Conservation (phyloP, 495 filamentous ascomycete species). For the Podospora australis region DNA sequence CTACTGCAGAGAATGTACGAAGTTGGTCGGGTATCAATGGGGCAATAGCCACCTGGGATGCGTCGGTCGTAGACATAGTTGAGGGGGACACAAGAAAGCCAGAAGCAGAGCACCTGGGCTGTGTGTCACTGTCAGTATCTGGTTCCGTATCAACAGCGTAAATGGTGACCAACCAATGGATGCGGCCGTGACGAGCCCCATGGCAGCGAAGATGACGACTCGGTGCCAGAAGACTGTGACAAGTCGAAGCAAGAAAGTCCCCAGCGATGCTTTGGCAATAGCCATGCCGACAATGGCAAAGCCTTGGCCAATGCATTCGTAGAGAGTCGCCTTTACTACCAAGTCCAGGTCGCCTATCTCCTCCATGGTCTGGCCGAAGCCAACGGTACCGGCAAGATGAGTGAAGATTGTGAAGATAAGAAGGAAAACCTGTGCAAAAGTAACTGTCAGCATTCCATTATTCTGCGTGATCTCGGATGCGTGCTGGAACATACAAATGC, state of each 20-base stretch:
- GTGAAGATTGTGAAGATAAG: slow-evolving; percentile 25
- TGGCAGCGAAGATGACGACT: slow-evolving; percentile 27
- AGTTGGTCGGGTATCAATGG: slow-evolving; percentile 17
- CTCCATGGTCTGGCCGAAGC: slow-evolving; percentile 30
- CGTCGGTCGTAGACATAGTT: slow-evolving; percentile 18
- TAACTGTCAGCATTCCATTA: too few species aligned
- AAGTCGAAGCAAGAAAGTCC: slow-evolving; percentile 35
- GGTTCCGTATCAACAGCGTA: too few species aligned
- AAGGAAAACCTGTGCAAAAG: slow-evolving; percentile 23
- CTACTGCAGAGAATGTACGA: slow-evolving; percentile 18
- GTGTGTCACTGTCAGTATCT: slow-evolving; percentile 4
- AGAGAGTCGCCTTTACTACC: slow-evolving; percentile 26
- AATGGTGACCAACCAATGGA: slow-evolving; percentile 16
- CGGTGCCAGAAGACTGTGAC: slow-evolving; percentile 30
- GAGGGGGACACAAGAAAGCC: slow-evolving; percentile 17
- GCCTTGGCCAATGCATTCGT: slow-evolving; percentile 33
- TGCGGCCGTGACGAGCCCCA: slow-evolving; percentile 12
- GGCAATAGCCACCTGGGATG: slow-evolving; percentile 14
- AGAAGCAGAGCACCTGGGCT: slow-evolving; percentile 25
- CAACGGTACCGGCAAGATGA: slow-evolving; percentile 24
- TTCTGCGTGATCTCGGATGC: too few species aligned
- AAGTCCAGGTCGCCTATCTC: slow-evolving; percentile 20
- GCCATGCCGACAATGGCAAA: slow-evolving; percentile 35
- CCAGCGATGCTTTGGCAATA: slow-evolving; percentile 35
- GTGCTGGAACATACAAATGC: slow-evolving; percentile 6